These are phyloP conservation scores for Septoria petroselini DNA, from an alignment of 2,329 filamentous ascomycete genomes.

Conservation along the genomic window DNA sequence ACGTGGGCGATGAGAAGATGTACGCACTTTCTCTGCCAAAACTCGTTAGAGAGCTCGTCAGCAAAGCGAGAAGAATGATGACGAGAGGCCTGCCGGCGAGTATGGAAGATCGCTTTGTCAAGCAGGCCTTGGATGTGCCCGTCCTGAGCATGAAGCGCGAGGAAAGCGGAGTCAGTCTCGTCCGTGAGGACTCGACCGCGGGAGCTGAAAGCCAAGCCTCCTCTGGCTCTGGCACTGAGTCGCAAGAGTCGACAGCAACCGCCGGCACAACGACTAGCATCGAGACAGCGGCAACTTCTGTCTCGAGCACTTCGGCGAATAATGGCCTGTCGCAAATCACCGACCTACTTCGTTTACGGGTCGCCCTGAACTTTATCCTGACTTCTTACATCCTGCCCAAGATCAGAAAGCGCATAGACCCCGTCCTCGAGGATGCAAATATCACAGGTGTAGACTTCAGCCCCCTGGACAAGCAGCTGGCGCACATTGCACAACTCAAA, in stretches of 20 bases:
- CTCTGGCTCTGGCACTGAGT: constrained; percentile 18
- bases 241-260: constrained; percentile 33
- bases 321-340: constrained; percentile 40
- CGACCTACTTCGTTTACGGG: constrained; percentile 61
- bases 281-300: constrained; percentile 30
- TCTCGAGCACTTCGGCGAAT: constrained; percentile 34
- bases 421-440: constrained; percentile 40
- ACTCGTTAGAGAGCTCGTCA: constrained; percentile 61
- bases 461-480: constrained; percentile 67
- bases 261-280: constrained; percentile 19
- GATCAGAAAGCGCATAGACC: constrained; percentile 46
- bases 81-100: constrained; percentile 65
- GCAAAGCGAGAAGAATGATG: constrained; percentile 70
- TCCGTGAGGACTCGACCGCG: constrained; percentile 25
- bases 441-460: constrained; percentile 58
- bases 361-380: constrained; percentile 63
- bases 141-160: constrained; percentile 65
- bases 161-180: constrained; percentile 43
- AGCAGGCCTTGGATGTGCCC: constrained; percentile 71
- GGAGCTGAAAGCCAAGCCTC: constrained; percentile 20
- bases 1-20: constrained; percentile 84
- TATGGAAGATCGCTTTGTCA: constrained; percentile 82
- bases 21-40: constrained; percentile 74
- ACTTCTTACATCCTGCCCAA: constrained; percentile 56
- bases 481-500: constrained; percentile 63